These are phyloP conservation scores for Erodium chrysanthum DNA, from an alignment of 441 rosid genomes.

Conservation along the genomic window DNA sequence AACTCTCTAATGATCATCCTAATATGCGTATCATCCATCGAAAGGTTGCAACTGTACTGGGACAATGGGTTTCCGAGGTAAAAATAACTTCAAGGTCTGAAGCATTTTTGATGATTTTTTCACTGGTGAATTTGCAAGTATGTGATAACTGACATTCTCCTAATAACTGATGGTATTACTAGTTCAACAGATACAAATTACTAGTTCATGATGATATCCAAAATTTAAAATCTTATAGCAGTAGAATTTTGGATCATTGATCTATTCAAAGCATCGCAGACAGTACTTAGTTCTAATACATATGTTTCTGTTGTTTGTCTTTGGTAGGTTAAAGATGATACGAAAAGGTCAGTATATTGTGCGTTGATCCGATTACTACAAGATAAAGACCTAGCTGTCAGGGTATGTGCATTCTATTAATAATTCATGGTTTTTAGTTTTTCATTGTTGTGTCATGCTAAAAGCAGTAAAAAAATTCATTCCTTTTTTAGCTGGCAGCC, in stretches of 20 bases:
- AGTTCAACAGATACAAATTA: background rate
- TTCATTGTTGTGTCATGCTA: constrained; percentile 11
- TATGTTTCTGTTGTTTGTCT: constrained; percentile 23
- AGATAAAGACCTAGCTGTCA: constrained; percentile 76
- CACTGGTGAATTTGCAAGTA: background rate
- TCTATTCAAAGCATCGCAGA: background rate
- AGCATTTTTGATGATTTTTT: background rate
- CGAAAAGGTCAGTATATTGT: constrained; percentile 79
- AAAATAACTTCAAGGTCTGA: background rate
- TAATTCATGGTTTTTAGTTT: background rate
- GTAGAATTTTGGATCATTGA: background rate
- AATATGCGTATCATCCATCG: constrained; percentile 88
- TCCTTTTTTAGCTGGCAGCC: constrained; percentile 72
- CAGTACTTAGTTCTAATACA: background rate
- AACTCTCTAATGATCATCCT: constrained; percentile 84
- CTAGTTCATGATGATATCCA: background rate
- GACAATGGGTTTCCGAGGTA: constrained; percentile 99
- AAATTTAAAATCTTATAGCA: background rate
- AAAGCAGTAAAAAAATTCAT: constrained; percentile 24
- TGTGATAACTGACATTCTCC: background rate
- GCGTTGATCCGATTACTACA: constrained; percentile 74
- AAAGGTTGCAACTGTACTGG: constrained; percentile 87
- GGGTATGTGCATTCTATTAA: constrained; percentile 37
- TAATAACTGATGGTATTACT: background rate
- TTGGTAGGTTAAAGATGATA: constrained; percentile 80